These are phyloP conservation scores for Graphiopsis chlorocephala DNA, from an alignment of 2,329 filamentous ascomycete genomes.

Conservation along the genomic window DNA sequence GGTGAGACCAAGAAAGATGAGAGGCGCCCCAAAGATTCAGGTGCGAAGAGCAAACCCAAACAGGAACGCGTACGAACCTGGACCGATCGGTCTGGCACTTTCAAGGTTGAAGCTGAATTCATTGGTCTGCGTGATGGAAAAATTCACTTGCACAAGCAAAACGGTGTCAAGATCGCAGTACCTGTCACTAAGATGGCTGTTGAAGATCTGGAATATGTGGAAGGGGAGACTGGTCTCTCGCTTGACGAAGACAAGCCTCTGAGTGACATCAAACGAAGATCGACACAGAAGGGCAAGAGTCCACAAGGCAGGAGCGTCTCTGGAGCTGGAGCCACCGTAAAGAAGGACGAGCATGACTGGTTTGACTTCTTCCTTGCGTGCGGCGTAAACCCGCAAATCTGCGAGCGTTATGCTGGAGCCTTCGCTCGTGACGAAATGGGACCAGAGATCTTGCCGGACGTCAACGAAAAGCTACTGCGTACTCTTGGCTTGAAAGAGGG, in stretches of 20 bases:
- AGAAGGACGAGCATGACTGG: slow-evolving; percentile 88
- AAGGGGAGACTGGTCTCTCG: slow-evolving; percentile 79
- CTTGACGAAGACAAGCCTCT: slow-evolving; percentile 90
- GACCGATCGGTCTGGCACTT: slow-evolving; percentile 93
- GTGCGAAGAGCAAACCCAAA: slow-evolving; percentile 77
- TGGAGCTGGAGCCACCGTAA: slow-evolving; percentile 60
- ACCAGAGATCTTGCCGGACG: slow-evolving; percentile 85
- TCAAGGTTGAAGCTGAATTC: slow-evolving; percentile 96
- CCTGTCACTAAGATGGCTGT: slow-evolving; percentile 93
- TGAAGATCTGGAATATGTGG: slow-evolving; percentile 92
- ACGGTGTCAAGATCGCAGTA: slow-evolving; percentile 97
- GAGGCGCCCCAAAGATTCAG: slow-evolving; percentile 62
- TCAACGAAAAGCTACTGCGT: slow-evolving; percentile 76
- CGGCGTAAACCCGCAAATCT: slow-evolving; percentile 87
- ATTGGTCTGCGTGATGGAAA: slow-evolving; percentile 92
- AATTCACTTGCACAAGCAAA: slow-evolving; percentile 95
- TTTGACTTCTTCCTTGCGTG: slow-evolving; percentile 96
- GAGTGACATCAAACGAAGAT: slow-evolving; percentile 68
- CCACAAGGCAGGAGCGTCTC: slow-evolving; percentile 19
- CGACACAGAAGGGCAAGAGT: slow-evolving; percentile 48
- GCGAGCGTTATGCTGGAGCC: slow-evolving; percentile 87
- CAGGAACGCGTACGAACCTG: slow-evolving; percentile 79
- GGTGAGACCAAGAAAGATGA: slow-evolving; percentile 59
- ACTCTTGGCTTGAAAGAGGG: slow-evolving; percentile 93
- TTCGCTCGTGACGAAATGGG: slow-evolving; percentile 94